Conservation (phyloP, 495 filamentous ascomycete genomes). For the Evernia prunastri region DNA sequence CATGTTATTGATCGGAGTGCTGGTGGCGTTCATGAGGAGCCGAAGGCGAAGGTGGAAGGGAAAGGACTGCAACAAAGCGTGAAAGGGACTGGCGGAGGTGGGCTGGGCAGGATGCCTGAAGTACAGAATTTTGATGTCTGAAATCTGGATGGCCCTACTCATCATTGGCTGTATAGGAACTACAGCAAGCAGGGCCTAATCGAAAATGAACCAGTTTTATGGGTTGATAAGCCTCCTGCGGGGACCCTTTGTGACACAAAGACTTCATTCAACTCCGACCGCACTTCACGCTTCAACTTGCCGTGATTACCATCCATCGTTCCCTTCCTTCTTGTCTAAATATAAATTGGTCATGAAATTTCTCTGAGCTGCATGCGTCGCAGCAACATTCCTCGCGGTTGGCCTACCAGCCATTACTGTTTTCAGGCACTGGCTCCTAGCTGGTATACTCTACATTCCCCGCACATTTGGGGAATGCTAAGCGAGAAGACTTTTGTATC, state of each 20-base stretch:
- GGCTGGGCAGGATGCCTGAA: constrained; percentile 46
- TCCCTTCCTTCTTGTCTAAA: neutral
- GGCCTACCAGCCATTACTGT: constrained; percentile 8
- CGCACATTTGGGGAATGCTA: constrained; percentile 10
- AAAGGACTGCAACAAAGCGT: constrained; percentile 26
- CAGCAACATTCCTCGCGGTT: neutral
- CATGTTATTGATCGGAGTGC: constrained; percentile 66
- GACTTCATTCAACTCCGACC: neutral
- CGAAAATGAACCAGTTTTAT: neutral
- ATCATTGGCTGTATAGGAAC: neutral
- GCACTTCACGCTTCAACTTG: neutral
- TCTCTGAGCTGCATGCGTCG: constrained; percentile 4
- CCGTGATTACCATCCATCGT: neutral
- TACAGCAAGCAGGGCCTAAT: neutral
- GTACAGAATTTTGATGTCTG: constrained; percentile 43
- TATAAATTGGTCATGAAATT: neutral
- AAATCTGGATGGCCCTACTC: constrained; percentile 16
- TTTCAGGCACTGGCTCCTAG: neutral
- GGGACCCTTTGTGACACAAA: neutral
- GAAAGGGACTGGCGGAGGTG: constrained; percentile 35
- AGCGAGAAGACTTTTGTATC: constrained; percentile 8
- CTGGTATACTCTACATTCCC: constrained; percentile 13
- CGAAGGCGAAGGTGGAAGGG: constrained; percentile 31
- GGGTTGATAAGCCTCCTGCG: neutral
- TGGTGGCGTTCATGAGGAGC: constrained; percentile 44